These are phyloP conservation scores for Heritiera fomes DNA, from an alignment of 345 rosid species.

Conservation along the genomic window DNA sequence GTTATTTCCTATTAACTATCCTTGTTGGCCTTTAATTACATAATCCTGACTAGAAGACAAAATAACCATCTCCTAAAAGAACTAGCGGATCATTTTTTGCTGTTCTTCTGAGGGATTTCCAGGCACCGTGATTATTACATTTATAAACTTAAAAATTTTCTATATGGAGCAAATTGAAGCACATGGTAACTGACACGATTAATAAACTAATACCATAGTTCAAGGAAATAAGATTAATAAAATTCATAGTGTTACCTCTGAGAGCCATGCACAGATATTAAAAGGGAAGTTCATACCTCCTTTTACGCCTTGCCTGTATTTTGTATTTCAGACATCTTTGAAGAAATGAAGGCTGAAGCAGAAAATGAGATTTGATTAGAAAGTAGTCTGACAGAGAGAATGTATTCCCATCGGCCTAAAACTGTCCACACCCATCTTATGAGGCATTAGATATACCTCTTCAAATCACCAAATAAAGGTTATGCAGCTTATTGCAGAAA, in stretches of 20 bases:
- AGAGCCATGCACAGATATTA: not conserved
- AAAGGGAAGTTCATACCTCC: constrained; percentile 46
- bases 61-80: not conserved
- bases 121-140: not conserved
- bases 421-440: not conserved
- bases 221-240: not conserved
- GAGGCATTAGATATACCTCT: not conserved
- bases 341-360: constrained; percentile 70
- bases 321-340: constrained; percentile 68
- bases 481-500: not conserved
- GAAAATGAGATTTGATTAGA: constrained; percentile 21
- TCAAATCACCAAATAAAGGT: not conserved
- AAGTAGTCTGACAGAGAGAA: not conserved
- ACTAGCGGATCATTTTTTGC: not conserved
- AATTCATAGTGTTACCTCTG: not conserved
- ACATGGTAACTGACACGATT: not conserved
- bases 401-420: not conserved
- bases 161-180: not conserved
- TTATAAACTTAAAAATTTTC: not conserved
- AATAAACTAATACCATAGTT: not conserved
- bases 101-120: constrained; percentile 1
- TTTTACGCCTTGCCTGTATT: constrained; percentile 50
- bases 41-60: constrained; percentile 14
- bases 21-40: not conserved
- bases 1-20: not conserved